Evolutionary conservation across 176 grass and related monocot species (phyloP).

Genomic region (Triticum urartu): DNA sequence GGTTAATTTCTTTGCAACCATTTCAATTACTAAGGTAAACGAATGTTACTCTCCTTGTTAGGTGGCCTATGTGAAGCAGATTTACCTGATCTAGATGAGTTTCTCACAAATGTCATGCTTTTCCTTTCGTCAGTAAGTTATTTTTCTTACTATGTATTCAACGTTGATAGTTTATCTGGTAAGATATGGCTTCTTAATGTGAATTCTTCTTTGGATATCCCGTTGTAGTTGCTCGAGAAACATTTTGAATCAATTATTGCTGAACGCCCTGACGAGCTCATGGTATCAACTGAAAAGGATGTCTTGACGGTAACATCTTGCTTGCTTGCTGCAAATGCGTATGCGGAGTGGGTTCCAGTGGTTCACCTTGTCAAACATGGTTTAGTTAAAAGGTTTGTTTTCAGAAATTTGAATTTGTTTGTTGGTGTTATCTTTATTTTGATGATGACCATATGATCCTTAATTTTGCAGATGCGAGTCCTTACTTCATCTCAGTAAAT

Average conservation of each 20-base stretch:
- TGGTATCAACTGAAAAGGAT: neutral
- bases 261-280: neutral
- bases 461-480: neutral
- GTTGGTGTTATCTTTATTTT: neutral
- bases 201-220: neutral
- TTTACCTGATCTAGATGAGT: no score
- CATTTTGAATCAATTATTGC: no score
- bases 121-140: no score
- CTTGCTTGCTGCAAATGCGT: neutral
- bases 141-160: no score
- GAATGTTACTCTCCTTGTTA: no score
- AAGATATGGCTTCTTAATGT: neutral
- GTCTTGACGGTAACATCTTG: neutral
- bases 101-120: no score
- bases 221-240: neutral
- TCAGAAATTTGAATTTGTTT: neutral
- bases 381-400: neutral
- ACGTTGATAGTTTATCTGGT: no score
- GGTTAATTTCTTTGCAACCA: neutral
- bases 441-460: neutral
- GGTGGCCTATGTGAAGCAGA: no score
- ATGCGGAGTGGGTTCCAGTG: neutral
- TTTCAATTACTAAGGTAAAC: neutral
- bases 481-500: neutral
- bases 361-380: neutral